phyloP scores from a whole-genome alignment of 805 yeast species.

The Candida piceae region DNA sequence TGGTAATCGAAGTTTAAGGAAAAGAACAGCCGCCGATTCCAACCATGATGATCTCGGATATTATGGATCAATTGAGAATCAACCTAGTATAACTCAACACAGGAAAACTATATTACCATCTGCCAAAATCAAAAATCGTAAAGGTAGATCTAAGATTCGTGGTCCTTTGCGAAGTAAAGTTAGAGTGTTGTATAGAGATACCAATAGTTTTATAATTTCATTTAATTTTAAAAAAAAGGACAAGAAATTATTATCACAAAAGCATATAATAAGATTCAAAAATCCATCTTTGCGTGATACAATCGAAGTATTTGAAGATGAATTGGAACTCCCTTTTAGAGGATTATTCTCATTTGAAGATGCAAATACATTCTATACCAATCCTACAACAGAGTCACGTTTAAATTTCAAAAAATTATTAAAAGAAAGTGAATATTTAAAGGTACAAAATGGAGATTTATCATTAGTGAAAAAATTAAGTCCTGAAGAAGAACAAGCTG shows the following conservation, averaged over 20 bases:
- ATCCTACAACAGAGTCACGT: conserved; percentile 40
- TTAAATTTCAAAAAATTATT: conserved; percentile 37
- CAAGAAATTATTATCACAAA: neutral
- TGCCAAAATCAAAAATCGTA: neutral
- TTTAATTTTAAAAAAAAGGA: neutral
- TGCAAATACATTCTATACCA: conserved; percentile 54
- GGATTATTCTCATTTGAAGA: conserved; percentile 59
- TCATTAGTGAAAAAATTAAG: conserved; percentile 19
- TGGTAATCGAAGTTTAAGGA: conserved; percentile 12
- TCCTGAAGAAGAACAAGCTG: conserved; percentile 19
- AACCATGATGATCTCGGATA: too few species aligned
- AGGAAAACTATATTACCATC: neutral
- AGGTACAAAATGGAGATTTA: conserved; percentile 32
- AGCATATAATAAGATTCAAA: conserved; percentile 8
- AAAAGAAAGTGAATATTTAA: conserved; percentile 35
- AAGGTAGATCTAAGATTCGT: neutral
- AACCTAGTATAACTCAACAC: neutral
- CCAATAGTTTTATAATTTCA: neutral
- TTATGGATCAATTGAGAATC: too few species aligned
- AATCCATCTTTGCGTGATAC: conserved; percentile 8
- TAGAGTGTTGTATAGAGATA: neutral
- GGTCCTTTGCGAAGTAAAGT: neutral
- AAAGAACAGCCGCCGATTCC: conserved; percentile 10
- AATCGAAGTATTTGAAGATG: conserved; percentile 30
- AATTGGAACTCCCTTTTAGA: conserved; percentile 58